A percentile compares a stretch with the other conserved stretches of the same genome.
phyloP scores from a whole-genome alignment of 2,329 filamentous ascomycete genomes.

The Neopestalotiopsis clavispora region DNA sequence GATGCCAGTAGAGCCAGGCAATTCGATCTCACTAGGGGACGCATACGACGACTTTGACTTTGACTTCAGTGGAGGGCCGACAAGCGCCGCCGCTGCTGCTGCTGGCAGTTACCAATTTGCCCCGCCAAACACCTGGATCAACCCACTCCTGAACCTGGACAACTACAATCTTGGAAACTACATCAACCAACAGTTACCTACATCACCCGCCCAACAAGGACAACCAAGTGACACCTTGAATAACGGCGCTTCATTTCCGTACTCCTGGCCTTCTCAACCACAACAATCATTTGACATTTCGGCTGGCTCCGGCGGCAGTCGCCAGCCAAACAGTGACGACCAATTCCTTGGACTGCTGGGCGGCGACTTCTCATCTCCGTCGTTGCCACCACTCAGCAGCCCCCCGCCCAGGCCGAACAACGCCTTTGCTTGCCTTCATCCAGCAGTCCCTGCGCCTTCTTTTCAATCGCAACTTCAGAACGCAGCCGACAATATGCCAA shows the following conservation, averaged over 20 bases:
- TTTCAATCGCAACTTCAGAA: not conserved
- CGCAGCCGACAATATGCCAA: not conserved
- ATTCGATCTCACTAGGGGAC: conserved; percentile 1
- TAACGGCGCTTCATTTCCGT: not conserved
- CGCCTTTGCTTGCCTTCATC: conserved; percentile 17
- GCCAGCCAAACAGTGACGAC: conserved; percentile 26
- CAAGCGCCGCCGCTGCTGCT: not conserved
- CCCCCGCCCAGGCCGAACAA: conserved; percentile 23
- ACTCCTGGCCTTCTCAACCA: not conserved
- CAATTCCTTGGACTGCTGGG: conserved; percentile 25
- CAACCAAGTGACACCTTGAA: not conserved
- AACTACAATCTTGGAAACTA: not conserved
- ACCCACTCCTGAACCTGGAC: not conserved
- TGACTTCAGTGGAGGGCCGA: conserved; percentile 2
- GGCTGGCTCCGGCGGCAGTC: not conserved
- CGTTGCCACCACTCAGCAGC: conserved; percentile 32
- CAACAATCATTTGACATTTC: not conserved
- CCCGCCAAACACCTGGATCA: not conserved
- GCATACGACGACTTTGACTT: not conserved
- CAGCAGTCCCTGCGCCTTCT: conserved; percentile 9
- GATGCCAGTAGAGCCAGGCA: conserved; percentile 10
- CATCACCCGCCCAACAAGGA: not conserved
- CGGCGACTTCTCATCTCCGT: conserved; percentile 35
- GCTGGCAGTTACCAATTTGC: not conserved
- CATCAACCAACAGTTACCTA: not conserved